A percentile compares a stretch with the other conserved stretches of the same genome.
Conservation (phyloP, 192 early-diverging fungal species). For the Umbelopsis isabellina region DNA sequence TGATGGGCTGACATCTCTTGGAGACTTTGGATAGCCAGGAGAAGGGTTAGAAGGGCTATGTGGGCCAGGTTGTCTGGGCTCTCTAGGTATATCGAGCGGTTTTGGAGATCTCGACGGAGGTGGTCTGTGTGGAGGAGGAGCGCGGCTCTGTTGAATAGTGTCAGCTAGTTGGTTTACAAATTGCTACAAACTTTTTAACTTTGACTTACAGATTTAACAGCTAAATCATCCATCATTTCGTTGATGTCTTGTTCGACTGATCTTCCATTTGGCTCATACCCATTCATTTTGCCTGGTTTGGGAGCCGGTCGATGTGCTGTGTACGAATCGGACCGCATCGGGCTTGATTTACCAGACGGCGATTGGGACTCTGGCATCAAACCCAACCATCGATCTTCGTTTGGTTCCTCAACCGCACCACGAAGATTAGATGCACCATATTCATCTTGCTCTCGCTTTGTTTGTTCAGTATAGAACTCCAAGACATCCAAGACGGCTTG, state of each 20-base stretch:
- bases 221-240: constrained; percentile 42
- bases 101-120: constrained; percentile 16
- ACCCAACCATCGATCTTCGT: constrained; percentile 64
- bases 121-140: constrained; percentile 16
- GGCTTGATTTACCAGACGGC: neutral
- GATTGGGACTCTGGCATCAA: constrained; percentile 49
- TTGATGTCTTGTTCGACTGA: constrained; percentile 20
- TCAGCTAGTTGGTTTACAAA: neutral
- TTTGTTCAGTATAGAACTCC: constrained; percentile 96
- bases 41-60: neutral
- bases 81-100: constrained; percentile 18
- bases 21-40: neutral
- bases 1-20: constrained; percentile 10
- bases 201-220: constrained; percentile 22
- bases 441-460: constrained; percentile 57
- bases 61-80: neutral
- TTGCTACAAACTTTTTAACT: neutral
- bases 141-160: neutral
- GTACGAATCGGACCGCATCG: constrained; percentile 7
- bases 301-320: constrained; percentile 37
- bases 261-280: constrained; percentile 17
- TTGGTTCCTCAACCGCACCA: constrained; percentile 35
- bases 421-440: constrained; percentile 49
- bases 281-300: constrained; percentile 29
- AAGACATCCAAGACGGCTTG: constrained; percentile 98